Evolutionary conservation across 306 rosid species (phyloP).

Genomic region (Hippophae gyantsensis): DNA sequence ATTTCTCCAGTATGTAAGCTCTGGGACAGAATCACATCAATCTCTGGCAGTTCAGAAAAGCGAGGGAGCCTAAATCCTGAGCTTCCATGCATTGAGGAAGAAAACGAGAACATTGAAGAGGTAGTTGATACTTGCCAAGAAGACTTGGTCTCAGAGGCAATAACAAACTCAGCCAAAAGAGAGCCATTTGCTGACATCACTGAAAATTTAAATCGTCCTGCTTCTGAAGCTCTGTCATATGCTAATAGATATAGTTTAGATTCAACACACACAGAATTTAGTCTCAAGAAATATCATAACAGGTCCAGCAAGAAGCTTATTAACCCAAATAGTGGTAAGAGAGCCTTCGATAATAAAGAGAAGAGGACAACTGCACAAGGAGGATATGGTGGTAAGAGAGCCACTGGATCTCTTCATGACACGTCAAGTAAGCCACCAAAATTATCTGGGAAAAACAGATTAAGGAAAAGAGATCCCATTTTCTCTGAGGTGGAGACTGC

Average conservation of each 20-base stretch:
- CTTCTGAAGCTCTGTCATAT: constrained; percentile 35
- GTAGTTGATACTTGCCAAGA: constrained; percentile 32
- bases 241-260: constrained; percentile 42
- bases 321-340: constrained; percentile 18
- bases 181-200: constrained; percentile 49
- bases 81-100: constrained; percentile 87
- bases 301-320: constrained; percentile 34
- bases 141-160: constrained; percentile 25
- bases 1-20: constrained; percentile 58
- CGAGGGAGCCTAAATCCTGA: constrained; percentile 49
- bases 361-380: constrained; percentile 37
- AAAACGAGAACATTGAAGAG: constrained; percentile 68
- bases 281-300: constrained; percentile 36
- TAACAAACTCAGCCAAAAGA: constrained; percentile 31
- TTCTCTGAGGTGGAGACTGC: constrained; percentile 34
- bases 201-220: constrained; percentile 32
- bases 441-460: constrained; percentile 45
- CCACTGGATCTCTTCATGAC: constrained; percentile 34
- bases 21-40: constrained; percentile 54
- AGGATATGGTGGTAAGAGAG: constrained; percentile 39
- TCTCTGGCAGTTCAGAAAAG: constrained; percentile 61
- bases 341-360: constrained; percentile 39
- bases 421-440: constrained; percentile 45
- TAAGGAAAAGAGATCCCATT: constrained; percentile 33
- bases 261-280: constrained; percentile 35